These are phyloP conservation scores for Cicer judaicum DNA, from an alignment of 306 rosid species.

Conservation along the genomic window DNA sequence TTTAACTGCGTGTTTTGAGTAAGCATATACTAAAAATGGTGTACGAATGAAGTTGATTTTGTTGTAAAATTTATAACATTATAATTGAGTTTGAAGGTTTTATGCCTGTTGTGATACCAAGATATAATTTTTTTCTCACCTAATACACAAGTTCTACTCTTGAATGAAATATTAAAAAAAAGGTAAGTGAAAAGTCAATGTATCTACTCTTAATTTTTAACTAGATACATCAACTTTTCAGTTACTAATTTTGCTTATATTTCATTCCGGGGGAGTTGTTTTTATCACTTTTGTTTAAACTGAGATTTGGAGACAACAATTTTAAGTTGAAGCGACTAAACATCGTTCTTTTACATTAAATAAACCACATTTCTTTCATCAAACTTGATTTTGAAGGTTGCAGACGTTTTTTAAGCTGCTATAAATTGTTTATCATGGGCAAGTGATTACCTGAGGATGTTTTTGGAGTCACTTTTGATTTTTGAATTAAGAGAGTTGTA, in stretches of 20 bases:
- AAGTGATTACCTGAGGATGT: background rate
- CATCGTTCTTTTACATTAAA: background rate
- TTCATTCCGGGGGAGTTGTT: background rate
- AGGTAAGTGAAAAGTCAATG: too few relatives aligned
- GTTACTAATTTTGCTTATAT: too few relatives aligned
- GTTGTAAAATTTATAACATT: background rate
- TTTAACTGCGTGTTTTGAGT: background rate
- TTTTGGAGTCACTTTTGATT: background rate
- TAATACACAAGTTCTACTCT: background rate
- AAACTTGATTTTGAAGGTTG: conserved; percentile 11
- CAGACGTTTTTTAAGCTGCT: background rate
- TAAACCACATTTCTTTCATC: background rate
- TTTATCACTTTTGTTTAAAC: background rate
- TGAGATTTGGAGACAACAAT: background rate
- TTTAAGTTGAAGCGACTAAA: background rate
- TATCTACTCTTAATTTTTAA: too few relatives aligned
- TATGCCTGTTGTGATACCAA: background rate
- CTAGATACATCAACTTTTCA: too few relatives aligned
- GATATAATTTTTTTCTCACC: background rate
- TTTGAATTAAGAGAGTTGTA: conserved; percentile 1
- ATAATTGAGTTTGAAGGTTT: background rate
- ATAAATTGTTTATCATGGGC: background rate
- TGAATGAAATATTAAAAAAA: too few relatives aligned
- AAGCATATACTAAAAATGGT: background rate
- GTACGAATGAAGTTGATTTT: background rate